These are phyloP conservation scores for Sextonia rubra DNA, from an alignment of 164 flowering plant genomes.

Conservation along the genomic window DNA sequence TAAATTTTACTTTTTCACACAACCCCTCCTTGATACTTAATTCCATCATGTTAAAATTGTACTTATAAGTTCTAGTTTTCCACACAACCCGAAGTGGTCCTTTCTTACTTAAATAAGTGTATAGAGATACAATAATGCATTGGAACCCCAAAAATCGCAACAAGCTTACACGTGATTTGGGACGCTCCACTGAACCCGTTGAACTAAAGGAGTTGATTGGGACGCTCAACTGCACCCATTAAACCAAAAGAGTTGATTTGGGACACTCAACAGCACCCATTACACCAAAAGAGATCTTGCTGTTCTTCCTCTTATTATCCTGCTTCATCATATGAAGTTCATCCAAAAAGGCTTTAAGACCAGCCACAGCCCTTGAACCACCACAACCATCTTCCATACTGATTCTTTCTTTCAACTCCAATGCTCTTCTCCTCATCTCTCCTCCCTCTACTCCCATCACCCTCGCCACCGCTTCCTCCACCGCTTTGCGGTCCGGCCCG, in stretches of 20 bases:
- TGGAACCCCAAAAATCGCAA: no score
- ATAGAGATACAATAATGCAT: no score
- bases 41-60: no score
- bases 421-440: conserved; percentile 35
- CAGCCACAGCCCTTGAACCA: conserved; percentile 17
- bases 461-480: conserved; percentile 13
- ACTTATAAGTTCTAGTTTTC: no score
- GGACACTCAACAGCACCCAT: not conserved
- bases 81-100: no score
- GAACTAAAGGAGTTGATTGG: no score
- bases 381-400: conserved; percentile 41
- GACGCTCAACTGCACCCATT: not conserved
- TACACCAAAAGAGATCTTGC: not conserved
- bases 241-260: not conserved
- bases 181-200: no score
- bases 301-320: not conserved
- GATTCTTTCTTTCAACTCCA: conserved; percentile 31
- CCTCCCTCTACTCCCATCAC: conserved; percentile 18
- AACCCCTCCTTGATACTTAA: no score
- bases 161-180: no score
- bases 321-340: not conserved
- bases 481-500: conserved; percentile 22
- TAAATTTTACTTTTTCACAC: no score
- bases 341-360: conserved; percentile 28
- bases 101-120: no score